Conservation (phyloP, 2,329 filamentous ascomycete genomes). For the Thielaviopsis euricoi region DNA sequence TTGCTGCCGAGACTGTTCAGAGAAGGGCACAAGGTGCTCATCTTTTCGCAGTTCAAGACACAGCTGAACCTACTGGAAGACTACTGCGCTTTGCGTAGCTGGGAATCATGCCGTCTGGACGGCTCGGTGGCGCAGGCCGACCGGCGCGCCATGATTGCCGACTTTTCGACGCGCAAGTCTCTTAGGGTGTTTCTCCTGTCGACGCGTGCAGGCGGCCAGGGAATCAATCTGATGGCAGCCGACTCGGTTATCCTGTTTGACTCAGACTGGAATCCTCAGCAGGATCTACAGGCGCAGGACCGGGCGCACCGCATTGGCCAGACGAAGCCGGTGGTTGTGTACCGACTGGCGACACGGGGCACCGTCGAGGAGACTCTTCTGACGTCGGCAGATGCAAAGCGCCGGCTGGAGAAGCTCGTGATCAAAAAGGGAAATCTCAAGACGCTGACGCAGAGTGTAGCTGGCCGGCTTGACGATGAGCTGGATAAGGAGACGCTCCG, state of each 20-base stretch:
- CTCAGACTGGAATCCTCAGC: conserved; percentile 82
- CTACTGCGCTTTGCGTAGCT: conserved; percentile 68
- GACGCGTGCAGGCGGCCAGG: conserved; percentile 82
- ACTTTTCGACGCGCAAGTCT: conserved; percentile 50
- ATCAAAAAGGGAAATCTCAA: conserved; percentile 85
- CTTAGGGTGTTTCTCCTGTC: conserved; percentile 72
- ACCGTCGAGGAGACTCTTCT: conserved; percentile 84
- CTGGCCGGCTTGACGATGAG: conserved; percentile 30
- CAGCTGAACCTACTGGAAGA: conserved; percentile 83
- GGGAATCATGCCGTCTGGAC: conserved; percentile 80
- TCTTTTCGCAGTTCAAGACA: conserved; percentile 93
- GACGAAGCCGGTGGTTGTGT: conserved; percentile 79
- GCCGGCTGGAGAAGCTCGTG: conserved; percentile 80
- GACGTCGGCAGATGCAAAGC: conserved; percentile 78
- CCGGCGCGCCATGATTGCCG: conserved; percentile 52
- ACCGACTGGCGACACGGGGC: conserved; percentile 79
- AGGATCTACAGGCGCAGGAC: conserved; percentile 92
- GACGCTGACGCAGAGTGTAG: conserved; percentile 46
- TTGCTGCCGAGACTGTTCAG: conserved; percentile 61
- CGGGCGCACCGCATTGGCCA: conserved; percentile 91
- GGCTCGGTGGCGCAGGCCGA: conserved; percentile 65
- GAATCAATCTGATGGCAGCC: conserved; percentile 82
- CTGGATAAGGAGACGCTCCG: conserved; percentile 45
- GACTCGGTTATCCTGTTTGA: conserved; percentile 92
- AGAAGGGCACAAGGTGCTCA: conserved; percentile 72